Conservation (phyloP, 1,139 yeast species). For the Sugiyamaella sp. region DNA sequence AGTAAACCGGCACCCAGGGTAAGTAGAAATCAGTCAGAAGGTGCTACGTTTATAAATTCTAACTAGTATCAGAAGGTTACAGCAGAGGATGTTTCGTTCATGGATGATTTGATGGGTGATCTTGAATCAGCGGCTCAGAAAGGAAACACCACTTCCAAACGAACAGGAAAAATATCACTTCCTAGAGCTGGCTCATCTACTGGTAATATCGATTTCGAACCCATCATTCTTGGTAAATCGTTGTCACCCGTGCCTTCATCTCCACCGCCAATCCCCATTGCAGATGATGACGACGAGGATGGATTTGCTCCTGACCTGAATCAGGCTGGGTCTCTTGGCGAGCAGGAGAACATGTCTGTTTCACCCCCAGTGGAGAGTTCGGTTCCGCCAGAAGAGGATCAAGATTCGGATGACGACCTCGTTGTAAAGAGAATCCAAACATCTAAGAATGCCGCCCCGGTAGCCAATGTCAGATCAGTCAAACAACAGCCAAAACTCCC, state of each 20-base stretch:
- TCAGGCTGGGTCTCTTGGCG: conserved; percentile 4
- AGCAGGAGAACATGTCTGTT: conserved; percentile 4
- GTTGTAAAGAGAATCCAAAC: conserved; percentile 15
- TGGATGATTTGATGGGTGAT: conserved; percentile 38
- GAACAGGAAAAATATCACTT: not conserved
- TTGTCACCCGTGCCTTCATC: conserved; percentile 16
- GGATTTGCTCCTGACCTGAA: conserved; percentile 15
- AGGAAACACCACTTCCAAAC: not conserved
- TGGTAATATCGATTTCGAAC: conserved; percentile 1
- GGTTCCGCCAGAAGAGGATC: not conserved
- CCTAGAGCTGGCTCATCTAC: conserved; percentile 7
- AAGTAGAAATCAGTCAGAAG: conserved; percentile 8
- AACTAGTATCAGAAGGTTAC: conserved; percentile 24
- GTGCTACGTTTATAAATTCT: not conserved
- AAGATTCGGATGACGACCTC: conserved; percentile 20
- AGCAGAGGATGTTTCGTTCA: conserved; percentile 37
- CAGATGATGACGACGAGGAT: conserved; percentile 19
- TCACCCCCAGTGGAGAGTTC: too few species aligned
- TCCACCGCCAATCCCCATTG: conserved; percentile 18
- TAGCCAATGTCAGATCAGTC: conserved; percentile 22
- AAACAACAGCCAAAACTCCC: conserved; percentile 12
- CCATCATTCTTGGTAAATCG: conserved; percentile 1
- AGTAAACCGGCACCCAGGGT: conserved; percentile 18
- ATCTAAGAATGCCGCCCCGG: conserved; percentile 5
- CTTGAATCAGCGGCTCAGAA: conserved; percentile 24